Conservation (phyloP, 2,329 filamentous ascomycete genomes). For the Colletotrichum karsti region DNA sequence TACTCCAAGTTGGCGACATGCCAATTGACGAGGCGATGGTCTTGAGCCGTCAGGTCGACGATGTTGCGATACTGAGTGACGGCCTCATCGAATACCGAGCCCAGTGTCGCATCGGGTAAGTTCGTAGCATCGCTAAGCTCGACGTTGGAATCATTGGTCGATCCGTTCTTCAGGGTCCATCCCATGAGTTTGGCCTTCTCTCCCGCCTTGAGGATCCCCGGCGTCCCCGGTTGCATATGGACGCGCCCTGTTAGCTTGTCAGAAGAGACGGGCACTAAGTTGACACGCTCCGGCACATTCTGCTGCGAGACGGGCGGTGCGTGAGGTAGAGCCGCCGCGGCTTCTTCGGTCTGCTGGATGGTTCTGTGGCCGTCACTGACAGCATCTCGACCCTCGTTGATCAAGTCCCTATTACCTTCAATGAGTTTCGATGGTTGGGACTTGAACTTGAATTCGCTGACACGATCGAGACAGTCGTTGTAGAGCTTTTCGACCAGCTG, state of each 20-base stretch:
- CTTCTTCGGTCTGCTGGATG: conserved; percentile 78
- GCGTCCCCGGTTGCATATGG: conserved; percentile 75
- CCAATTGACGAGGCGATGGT: conserved; percentile 94
- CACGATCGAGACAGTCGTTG: conserved; percentile 92
- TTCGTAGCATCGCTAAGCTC: conserved; percentile 74
- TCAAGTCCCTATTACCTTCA: conserved; percentile 82
- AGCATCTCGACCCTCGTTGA: conserved; percentile 85
- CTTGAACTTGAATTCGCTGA: conserved; percentile 90
- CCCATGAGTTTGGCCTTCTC: conserved; percentile 83
- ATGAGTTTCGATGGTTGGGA: conserved; percentile 74
- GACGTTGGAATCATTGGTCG: conserved; percentile 71
- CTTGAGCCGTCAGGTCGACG: conserved; percentile 83
- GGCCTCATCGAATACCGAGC: conserved; percentile 92
- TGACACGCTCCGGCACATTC: conserved; percentile 59
- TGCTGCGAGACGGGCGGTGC: conserved; percentile 63
- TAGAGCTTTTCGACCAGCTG: conserved; percentile 89
- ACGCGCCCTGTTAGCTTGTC: conserved; percentile 77
- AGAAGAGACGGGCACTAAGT: conserved; percentile 70
- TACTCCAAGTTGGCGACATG: conserved; percentile 98
- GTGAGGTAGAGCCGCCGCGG: conserved; percentile 67
- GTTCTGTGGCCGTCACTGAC: conserved; percentile 74
- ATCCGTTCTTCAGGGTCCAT: conserved; percentile 76
- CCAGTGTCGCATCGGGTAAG: conserved; percentile 76
- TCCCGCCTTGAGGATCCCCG: conserved; percentile 76
- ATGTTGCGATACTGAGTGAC: conserved; percentile 86